Conservation (phyloP, 768 basidiomycete genomes). For the Hygrophoropsis aurantiaca region DNA sequence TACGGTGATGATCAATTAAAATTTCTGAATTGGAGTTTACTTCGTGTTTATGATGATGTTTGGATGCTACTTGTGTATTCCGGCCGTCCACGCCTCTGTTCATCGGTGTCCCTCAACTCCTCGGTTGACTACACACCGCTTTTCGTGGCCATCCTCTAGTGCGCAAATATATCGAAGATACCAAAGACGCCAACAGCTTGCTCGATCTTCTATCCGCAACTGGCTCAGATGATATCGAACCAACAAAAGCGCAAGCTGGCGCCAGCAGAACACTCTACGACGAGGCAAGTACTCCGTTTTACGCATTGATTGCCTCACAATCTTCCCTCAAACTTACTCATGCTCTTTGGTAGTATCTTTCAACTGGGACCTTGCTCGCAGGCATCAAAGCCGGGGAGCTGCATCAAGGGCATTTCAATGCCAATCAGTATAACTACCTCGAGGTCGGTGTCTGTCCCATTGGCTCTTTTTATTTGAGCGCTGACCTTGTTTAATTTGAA, state of each 20-base stretch:
- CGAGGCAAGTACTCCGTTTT: conserved; percentile 48
- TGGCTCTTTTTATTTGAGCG: neutral
- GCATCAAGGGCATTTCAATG: conserved; percentile 93
- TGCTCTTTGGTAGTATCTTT: conserved; percentile 61
- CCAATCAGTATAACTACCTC: conserved; percentile 93
- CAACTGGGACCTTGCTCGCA: conserved; percentile 67
- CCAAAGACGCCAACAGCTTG: conserved; percentile 63
- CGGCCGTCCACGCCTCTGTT: too few relatives aligned
- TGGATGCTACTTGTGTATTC: too few relatives aligned
- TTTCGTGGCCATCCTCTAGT: conserved; percentile 39
- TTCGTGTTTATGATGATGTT: too few relatives aligned
- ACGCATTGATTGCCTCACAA: neutral
- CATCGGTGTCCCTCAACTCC: too few relatives aligned
- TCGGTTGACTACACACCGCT: too few relatives aligned
- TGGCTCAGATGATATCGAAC: conserved; percentile 62
- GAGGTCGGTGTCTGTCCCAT: conserved; percentile 55
- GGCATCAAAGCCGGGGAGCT: conserved; percentile 84
- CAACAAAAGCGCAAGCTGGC: conserved; percentile 53
- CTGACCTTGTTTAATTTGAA: neutral
- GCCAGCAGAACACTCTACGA: conserved; percentile 67
- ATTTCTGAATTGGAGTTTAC: too few relatives aligned
- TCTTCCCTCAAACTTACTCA: neutral
- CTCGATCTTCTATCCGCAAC: conserved; percentile 79
- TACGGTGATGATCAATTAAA: too few relatives aligned
- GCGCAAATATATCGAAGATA: conserved; percentile 76